Base-by-base conservation (phyloP, 2,329 filamentous ascomycete genomes). In the Fusarium buharicum region DNA sequence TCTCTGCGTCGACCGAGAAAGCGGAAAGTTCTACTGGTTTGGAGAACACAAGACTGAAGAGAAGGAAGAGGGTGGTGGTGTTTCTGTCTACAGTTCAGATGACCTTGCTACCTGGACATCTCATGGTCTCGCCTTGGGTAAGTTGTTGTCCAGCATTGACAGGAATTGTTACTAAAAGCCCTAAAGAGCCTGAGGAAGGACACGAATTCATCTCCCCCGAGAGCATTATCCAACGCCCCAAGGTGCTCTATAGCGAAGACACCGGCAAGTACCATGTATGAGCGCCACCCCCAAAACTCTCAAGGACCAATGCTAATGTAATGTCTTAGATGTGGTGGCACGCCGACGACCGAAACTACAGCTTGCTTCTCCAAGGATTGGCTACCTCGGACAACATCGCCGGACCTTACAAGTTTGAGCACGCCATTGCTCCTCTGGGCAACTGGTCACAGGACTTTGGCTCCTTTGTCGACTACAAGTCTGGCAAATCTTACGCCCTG, bases 361-460 rank as follows among this genome's bases (percentile, higher is more conserved):
- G 82, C 9, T 77, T 80, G 62, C 77, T 86, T 0, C 77, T 86
- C 0, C 84, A 87, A 71, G 84, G 84, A 1, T 75, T 86, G 30
- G 84, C 84, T 4, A 80, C 79, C 2, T 78, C 84, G 0, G 79
- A 84, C 50, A 80, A 77, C 24, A 81, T 84, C 50, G 76, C 75
- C 0, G 84, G 84, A 0, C 84, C 84, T 0, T 86, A 86, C 68
- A 77, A 67, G 2, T 86, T 86, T 55, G 75, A 84, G 13, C 77
- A 82, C 36, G 85, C 83, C 1, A 81, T 79, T 0, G 74, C 79
- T 0, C 85, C 85, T 0, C 78, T 87, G 0, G 84, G 84, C 2
- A 87, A 87, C 70, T 87, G 84, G 85, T 86, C 82, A 0, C 85
- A 87, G 61, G 85, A 87, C 51, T 87, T 86, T 40, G 85, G 85